Evolutionary conservation across 2,329 filamentous ascomycete species (phyloP).

Genomic region (Pestalotiopsis sp.): DNA sequence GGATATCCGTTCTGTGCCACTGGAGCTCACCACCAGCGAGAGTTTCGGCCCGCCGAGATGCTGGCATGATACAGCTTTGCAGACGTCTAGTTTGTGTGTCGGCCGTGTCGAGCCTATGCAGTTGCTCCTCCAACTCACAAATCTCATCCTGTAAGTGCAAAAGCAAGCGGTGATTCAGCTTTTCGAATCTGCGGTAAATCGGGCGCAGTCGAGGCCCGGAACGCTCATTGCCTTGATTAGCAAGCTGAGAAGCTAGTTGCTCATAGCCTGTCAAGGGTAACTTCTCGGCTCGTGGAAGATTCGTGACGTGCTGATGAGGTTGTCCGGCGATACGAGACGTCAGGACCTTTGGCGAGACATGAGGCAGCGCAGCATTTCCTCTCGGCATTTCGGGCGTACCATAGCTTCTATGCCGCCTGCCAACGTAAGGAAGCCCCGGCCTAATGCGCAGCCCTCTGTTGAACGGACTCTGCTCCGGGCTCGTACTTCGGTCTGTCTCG

Average conservation of each 20-base stretch:
- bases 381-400: conserved; percentile 46
- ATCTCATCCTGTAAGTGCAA: conserved; percentile 87
- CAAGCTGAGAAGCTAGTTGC: conserved; percentile 58
- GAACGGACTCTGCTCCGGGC: conserved; percentile 41
- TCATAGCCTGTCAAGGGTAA: conserved; percentile 61
- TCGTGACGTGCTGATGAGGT: conserved; percentile 33
- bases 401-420: conserved; percentile 32
- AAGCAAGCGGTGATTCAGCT: conserved; percentile 79
- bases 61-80: conserved; percentile 50
- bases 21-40: conserved; percentile 58
- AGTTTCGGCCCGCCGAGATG: conserved; percentile 60
- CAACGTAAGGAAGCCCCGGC: conserved; percentile 13
- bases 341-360: conserved; percentile 36
- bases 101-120: conserved; percentile 66
- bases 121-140: conserved; percentile 75
- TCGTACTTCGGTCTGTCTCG: conserved; percentile 47
- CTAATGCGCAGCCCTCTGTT: conserved; percentile 23
- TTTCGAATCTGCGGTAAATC: conserved; percentile 81
- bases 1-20: conserved; percentile 59
- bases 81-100: conserved; percentile 51
- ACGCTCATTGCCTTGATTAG: conserved; percentile 31
- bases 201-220: conserved; percentile 42
- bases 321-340: conserved; percentile 29
- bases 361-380: conserved; percentile 37
- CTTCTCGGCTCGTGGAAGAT: conserved; percentile 41